These are phyloP conservation scores for Plantago ovata DNA, from an alignment of 257 asterid species.

Conservation along the genomic window DNA sequence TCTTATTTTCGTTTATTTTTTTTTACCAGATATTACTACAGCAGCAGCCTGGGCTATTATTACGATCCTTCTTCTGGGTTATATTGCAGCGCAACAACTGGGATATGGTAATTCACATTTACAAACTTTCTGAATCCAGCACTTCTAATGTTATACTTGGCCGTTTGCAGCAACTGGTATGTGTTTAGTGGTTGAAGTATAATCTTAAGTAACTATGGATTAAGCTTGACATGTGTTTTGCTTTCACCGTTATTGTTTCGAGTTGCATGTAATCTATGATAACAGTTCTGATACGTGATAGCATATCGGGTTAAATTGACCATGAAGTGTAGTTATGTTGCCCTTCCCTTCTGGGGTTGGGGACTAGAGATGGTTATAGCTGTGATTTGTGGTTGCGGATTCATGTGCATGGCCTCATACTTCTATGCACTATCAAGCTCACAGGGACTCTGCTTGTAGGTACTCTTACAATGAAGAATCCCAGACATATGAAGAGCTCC, in stretches of 20 bases:
- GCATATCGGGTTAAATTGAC: background rate
- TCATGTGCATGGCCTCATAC: constrained; percentile 8
- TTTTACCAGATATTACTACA: constrained; percentile 76
- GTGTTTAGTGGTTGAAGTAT: background rate
- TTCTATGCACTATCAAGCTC: too few species aligned
- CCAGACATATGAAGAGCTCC: constrained; percentile 68
- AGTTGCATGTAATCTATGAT: background rate
- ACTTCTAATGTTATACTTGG: background rate
- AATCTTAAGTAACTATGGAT: too few species aligned
- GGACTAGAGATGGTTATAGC: too few species aligned
- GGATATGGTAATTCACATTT: constrained; percentile 59
- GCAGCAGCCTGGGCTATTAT: constrained; percentile 83
- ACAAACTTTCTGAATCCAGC: background rate
- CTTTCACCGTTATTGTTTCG: background rate
- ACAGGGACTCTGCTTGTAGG: constrained; percentile 38
- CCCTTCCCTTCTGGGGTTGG: background rate
- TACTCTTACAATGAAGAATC: constrained; percentile 64
- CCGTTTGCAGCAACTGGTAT: background rate
- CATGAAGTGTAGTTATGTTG: background rate
- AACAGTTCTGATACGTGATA: background rate
- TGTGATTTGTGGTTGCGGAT: background rate
- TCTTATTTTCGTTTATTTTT: background rate
- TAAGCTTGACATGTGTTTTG: background rate
- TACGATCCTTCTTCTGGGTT: constrained; percentile 88
- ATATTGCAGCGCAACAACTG: constrained; percentile 77